Evolutionary conservation across 768 basidiomycete species (phyloP), one percentile per base, ranked within the genome.

Genomic region (Cystofilobasidium bisporidii): DNA sequence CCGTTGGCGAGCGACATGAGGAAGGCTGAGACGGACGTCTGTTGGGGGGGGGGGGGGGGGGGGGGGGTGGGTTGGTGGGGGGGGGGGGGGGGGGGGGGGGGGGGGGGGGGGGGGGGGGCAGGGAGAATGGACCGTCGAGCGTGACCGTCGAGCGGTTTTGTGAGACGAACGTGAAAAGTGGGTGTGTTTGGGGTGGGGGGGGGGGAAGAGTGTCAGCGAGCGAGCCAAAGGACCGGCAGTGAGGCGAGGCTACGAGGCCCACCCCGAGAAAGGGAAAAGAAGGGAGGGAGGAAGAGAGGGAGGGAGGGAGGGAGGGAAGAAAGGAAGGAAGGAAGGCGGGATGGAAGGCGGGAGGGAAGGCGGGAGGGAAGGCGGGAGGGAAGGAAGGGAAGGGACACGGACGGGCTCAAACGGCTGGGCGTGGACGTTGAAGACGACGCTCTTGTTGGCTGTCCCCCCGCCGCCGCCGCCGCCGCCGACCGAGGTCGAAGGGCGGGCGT

Each of bases 361-460:
- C 24, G 20, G 38, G 45, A n/a, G 22, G 15, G 48, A 24, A 61
- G 24, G 3, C 9, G 28, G 43, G 61, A 45, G 15, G 22, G 20
- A 47, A 10, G 8, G 28, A 2, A 24, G 48, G n/a, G n/a, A n/a
- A n/a, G n/a, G n/a, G n/a, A n/a, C n/a, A 41, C 67, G 38, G 12
- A 68, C 63, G 20, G 71, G 71, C 14, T 69, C 67, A 36, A 72
- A 72, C n/a, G 64, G 40, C 43, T 64, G 50, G 2, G 71, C 69
- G 45, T 70, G 33, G 22, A 70, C 56, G 72, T 64, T 88, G 73
- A 90, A 90, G 53, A 82, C 84, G 71, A 88, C 79, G 65, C 85
- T 88, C 74, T 81, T 79, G 20, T 84, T 81, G 32, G 91, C 76
- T 0, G 89, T 88, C n/a, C n/a, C n/a, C n/a, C n/a, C n/a, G n/a